Base-by-base conservation (phyloP, 352 stramenopile species). In the Globisporangium okanoganense region DNA sequence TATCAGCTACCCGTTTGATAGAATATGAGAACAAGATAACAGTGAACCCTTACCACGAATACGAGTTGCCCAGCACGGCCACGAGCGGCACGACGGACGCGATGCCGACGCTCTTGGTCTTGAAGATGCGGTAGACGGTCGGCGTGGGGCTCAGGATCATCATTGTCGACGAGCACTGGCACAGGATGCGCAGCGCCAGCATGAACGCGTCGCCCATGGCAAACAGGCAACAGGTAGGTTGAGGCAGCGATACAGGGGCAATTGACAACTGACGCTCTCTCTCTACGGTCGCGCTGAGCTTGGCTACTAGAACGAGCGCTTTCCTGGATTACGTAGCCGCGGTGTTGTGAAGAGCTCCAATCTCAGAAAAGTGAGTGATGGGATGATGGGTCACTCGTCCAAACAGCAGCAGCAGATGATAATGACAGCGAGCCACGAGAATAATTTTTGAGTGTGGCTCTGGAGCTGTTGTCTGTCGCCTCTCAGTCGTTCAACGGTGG, bases 131-230 rank as follows among this genome's bases (percentile, higher is more conserved):
- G 52, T 70, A 73, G 36, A 84, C 67, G 7, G 72, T 58, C 9
- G 73, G 54, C 10, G 61, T 54, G 4, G 72, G 75, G 53, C 75
- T 84, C 52, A 75, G 63, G 50, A 73, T 73, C 70, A 84, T 80
- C 20, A 69, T 64, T 25, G 70, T 72, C 18, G 71, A 73, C 18
- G 71, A 56, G 58, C 74, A 64, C 12, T 67, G 68, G 12, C 70
- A 72, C 33, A 78, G 47, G 40, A 71, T 62, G 10, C 65, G 62
- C 29, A 80, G 67, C 18, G 67, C 41, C n/a, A 73, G 59, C 59
- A 59, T 65, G 59, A 60, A 51, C n/a, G 59, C 36, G 45, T 49
- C 56, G 45, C 14, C 12, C 56, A 61, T 61, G 29, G 27, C 16
- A n/a, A 13, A n/a, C 6, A n/a, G n/a, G n/a, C n/a, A 20, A n/a